These are phyloP conservation scores for Ophiostoma piceae DNA, from an alignment of 2,329 filamentous ascomycete genomes.

Conservation along the genomic window DNA sequence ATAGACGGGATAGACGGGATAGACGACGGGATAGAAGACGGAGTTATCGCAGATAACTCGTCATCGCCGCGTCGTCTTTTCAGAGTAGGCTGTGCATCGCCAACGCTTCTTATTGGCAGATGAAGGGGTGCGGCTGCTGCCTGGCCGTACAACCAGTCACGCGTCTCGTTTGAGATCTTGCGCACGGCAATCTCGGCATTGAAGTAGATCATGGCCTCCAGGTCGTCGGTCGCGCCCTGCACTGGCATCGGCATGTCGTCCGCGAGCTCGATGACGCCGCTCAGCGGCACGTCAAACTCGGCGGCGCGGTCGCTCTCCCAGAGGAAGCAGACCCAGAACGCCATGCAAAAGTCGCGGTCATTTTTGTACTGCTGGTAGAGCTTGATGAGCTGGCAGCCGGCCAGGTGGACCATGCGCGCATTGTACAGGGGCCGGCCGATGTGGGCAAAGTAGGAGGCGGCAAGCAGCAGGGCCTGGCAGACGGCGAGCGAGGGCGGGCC, in stretches of 20 bases:
- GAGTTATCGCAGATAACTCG: background rate
- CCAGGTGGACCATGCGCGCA: slow-evolving; percentile 35
- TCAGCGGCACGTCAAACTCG: slow-evolving; percentile 47
- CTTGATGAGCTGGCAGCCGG: slow-evolving; percentile 33
- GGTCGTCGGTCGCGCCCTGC: slow-evolving; percentile 33
- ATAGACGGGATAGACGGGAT: no score
- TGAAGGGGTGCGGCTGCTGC: background rate
- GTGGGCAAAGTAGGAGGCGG: slow-evolving; percentile 37
- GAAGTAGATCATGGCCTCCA: slow-evolving; percentile 37
- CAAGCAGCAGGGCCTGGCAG: slow-evolving; percentile 37
- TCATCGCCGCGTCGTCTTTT: slow-evolving; percentile 17
- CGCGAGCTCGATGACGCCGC: slow-evolving; percentile 37
- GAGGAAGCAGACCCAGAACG: background rate
- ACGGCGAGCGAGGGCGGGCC: slow-evolving; percentile 28
- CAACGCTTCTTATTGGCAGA: slow-evolving; percentile 10
- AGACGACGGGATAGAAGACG: background rate
- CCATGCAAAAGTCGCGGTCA: slow-evolving; percentile 36
- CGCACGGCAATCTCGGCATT: slow-evolving; percentile 41
- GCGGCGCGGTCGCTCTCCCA: slow-evolving; percentile 57
- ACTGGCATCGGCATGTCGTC: slow-evolving; percentile 37
- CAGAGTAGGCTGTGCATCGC: background rate
- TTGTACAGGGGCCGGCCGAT: slow-evolving; percentile 37
- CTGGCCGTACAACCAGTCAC: slow-evolving; percentile 38
- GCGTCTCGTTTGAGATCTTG: slow-evolving; percentile 41
- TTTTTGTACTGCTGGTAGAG: slow-evolving; percentile 15